Evolutionary conservation across 1,284 basidiomycete species (phyloP).

Genomic region (Phlebopus sp.): DNA sequence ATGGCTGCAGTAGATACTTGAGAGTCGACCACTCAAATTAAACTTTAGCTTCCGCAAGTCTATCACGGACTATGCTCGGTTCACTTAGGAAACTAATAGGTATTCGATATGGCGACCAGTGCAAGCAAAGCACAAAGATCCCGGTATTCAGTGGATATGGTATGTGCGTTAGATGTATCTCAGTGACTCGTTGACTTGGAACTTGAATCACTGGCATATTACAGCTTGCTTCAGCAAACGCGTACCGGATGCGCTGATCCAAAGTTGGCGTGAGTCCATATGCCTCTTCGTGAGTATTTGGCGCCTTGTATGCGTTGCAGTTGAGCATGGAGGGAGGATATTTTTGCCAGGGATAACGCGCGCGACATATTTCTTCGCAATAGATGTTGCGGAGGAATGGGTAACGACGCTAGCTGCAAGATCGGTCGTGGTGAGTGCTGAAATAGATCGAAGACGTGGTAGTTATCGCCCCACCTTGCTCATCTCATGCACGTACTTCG

Average conservation of each 20-base stretch:
- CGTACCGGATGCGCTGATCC: constrained; percentile 17
- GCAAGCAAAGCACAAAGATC: background rate
- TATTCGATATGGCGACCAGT: background rate
- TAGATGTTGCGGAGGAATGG: constrained; percentile 26
- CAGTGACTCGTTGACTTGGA: too few species aligned
- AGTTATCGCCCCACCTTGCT: constrained; percentile 10
- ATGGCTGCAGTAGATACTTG: too few species aligned
- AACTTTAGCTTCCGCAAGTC: too few species aligned
- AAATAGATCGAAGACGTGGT: background rate
- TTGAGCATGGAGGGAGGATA: constrained; percentile 23
- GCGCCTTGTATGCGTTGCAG: constrained; percentile 10
- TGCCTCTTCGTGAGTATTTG: background rate
- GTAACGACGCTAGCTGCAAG: constrained; percentile 22
- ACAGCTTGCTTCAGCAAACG: constrained; percentile 30
- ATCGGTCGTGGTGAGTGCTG: constrained; percentile 27
- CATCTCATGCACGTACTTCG: constrained; percentile 38
- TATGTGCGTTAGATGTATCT: constrained; percentile 9
- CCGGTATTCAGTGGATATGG: constrained; percentile 27
- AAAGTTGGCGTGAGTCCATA: constrained; percentile 25
- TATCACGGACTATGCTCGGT: constrained; percentile 12
- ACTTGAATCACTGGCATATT: too few species aligned
- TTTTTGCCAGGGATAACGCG: constrained; percentile 10
- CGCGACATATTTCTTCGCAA: constrained; percentile 31
- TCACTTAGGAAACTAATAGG: constrained; percentile 11
- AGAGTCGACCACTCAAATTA: too few species aligned